Base-by-base conservation (phyloP, 2,329 filamentous ascomycete genomes). In the Daldinia sp. region DNA sequence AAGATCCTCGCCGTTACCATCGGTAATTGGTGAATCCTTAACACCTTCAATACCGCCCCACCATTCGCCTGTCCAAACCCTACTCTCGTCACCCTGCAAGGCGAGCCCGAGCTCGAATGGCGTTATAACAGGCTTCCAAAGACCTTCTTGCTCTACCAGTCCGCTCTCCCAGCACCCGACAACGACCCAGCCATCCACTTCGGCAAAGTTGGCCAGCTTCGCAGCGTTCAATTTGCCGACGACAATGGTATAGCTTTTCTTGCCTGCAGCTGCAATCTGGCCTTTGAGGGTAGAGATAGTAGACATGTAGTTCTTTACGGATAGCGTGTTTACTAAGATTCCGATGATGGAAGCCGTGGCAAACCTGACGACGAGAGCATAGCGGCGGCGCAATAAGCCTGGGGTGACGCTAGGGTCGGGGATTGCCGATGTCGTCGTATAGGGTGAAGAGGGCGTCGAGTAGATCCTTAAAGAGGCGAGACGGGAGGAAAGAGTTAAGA, bases 91-190 rank as follows among this genome's bases (percentile, higher is more conserved):
- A 11, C 85, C 83, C 77, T 87, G 83, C 64, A 99, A 78, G 3
- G 92, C 92, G 47, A 97, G 80, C 54, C 88, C 88, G 57, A 98
- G 80, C 81, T 99, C 95, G 75, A 96, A 98, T 0, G 94, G 94
- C n/a, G 95, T 99, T 37, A 98, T 88, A 8, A 98, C 89, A 0
- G 94, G 93, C 70, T 88, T 87, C 84, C 90, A 98, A 74, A 97
- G 96, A 5, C 91, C 91, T 60, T 91, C 90, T 67, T 93, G 93
- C 71, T 97, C 94, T 3, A 99, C 87, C 51, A 98, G 80, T 62
- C 91, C 93, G 76, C 94, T 97, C 79, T 99, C 95, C 95, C 95
- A 99, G 78, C 95, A 99, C 2, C 95, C 94, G 8, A 99, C 92
- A 0, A 98, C 93, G 0, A 98, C 93, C 95, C 95, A 99, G 13